Conservation (phyloP, 2,329 filamentous ascomycete species). For the Fusarium globosum region DNA sequence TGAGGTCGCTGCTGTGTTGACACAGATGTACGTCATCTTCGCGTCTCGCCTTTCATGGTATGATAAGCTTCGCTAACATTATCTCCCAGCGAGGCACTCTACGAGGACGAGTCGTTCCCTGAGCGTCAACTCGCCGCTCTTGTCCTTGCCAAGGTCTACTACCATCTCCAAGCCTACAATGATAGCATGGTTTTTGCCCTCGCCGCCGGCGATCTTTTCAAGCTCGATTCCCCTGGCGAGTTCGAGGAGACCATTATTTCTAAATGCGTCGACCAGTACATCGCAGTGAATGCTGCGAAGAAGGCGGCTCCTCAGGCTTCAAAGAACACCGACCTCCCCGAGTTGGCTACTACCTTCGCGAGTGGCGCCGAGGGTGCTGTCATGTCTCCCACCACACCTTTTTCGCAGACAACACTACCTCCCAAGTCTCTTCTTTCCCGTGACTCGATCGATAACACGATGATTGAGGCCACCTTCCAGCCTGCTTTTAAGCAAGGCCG, state of each 20-base stretch:
- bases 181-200: slow-evolving; percentile 99
- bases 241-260: slow-evolving; percentile 99
- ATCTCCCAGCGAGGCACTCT: slow-evolving; percentile 83
- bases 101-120: slow-evolving; percentile 94
- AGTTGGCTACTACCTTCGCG: slow-evolving; percentile 84
- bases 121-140: slow-evolving; percentile 94
- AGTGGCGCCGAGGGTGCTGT: slow-evolving; percentile 76
- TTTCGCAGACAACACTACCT: slow-evolving; percentile 91
- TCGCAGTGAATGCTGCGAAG: slow-evolving; percentile 73
- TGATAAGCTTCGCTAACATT: slow-evolving; percentile 20
- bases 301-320: slow-evolving; percentile 58
- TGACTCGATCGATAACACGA: slow-evolving; percentile 73
- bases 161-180: slow-evolving; percentile 98
- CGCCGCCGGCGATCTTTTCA: slow-evolving; percentile 93
- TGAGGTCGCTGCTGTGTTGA: slow-evolving; percentile 91
- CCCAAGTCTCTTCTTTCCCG: slow-evolving; percentile 96
- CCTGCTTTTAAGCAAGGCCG: slow-evolving; percentile 64
- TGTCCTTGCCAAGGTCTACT: slow-evolving; percentile 97
- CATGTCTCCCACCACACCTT: slow-evolving; percentile 91
- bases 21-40: slow-evolving; percentile 78
- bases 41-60: background rate
- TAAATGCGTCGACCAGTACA: slow-evolving; percentile 98
- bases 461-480: slow-evolving; percentile 69
- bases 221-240: slow-evolving; percentile 89
- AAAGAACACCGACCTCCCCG: slow-evolving; percentile 66